phyloP scores from a whole-genome alignment of 2,329 filamentous ascomycete species.

The Tolypocladium sp. region DNA sequence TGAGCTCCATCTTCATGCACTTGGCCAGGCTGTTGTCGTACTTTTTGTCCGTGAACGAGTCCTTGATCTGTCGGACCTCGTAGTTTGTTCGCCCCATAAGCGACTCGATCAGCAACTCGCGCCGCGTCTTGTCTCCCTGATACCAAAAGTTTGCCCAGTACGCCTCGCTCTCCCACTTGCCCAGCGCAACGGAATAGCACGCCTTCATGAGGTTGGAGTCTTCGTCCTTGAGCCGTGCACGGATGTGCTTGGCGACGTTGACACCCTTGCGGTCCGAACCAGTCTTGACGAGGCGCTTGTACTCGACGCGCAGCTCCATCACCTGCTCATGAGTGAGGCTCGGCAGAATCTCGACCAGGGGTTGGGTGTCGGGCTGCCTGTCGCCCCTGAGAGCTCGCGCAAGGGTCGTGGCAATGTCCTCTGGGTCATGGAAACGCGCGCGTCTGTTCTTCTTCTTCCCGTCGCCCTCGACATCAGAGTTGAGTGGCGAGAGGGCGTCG shows the following conservation, averaged over 20 bases:
- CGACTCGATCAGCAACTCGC: constrained; percentile 85
- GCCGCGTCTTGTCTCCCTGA: constrained; percentile 72
- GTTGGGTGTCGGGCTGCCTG: constrained; percentile 55
- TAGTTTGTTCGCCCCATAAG: constrained; percentile 83
- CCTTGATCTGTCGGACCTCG: constrained; percentile 83
- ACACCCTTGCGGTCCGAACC: constrained; percentile 65
- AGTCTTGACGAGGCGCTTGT: constrained; percentile 83
- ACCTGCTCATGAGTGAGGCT: constrained; percentile 80
- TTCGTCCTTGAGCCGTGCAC: constrained; percentile 63
- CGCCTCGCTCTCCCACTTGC: constrained; percentile 84
- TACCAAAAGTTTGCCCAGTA: constrained; percentile 99
- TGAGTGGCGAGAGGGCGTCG: constrained; percentile 43
- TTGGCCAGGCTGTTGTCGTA: constrained; percentile 71
- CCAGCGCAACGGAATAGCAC: constrained; percentile 81
- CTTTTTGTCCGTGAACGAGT: constrained; percentile 83
- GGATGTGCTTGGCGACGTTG: constrained; percentile 80
- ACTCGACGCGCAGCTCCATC: constrained; percentile 75
- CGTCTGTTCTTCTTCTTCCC: constrained; percentile 44
- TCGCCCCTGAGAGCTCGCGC: constrained; percentile 65
- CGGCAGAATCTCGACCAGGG: constrained; percentile 77
- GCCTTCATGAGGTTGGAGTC: constrained; percentile 77
- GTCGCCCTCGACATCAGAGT: constrained; percentile 34
- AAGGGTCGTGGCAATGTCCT: constrained; percentile 67
- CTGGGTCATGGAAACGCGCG: constrained; percentile 75
- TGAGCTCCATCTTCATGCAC: constrained; percentile 88